Conservation (phyloP, 257 asterid species). For the Petrea volubilis region DNA sequence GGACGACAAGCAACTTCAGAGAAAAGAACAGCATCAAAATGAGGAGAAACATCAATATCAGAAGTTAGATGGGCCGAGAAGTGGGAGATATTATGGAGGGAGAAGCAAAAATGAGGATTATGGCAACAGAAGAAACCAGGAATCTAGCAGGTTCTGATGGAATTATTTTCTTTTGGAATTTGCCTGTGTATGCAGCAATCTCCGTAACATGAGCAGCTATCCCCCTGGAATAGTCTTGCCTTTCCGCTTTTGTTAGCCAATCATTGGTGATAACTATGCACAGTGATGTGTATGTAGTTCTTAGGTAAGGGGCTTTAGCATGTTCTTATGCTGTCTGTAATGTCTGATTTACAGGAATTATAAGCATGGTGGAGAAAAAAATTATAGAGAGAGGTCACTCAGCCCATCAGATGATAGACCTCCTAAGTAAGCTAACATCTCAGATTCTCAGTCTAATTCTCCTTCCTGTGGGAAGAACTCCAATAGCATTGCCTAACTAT, state of each 20-base stretch:
- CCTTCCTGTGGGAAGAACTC: slow-evolving; percentile 34
- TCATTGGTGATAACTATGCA: background rate
- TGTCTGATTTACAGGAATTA: slow-evolving; percentile 36
- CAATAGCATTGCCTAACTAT: slow-evolving; percentile 1
- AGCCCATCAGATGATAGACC: slow-evolving; percentile 45
- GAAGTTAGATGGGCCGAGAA: slow-evolving; percentile 27
- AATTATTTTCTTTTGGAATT: slow-evolving; percentile 8
- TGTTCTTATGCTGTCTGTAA: slow-evolving; percentile 6
- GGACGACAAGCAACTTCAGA: slow-evolving; percentile 35
- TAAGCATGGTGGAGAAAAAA: slow-evolving; percentile 38
- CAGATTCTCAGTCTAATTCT: slow-evolving; percentile 28
- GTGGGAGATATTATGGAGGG: slow-evolving; percentile 38
- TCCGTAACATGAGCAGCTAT: slow-evolving; percentile 1
- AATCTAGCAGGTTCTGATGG: slow-evolving; percentile 49
- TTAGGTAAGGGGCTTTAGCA: background rate
- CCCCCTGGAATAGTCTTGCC: slow-evolving; percentile 7
- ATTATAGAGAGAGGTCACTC: slow-evolving; percentile 38
- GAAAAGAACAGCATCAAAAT: slow-evolving; percentile 30
- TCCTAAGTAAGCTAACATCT: slow-evolving; percentile 27
- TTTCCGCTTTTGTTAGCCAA: background rate
- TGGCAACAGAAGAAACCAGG: slow-evolving; percentile 38
- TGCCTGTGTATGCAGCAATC: slow-evolving; percentile 20
- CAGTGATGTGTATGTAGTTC: background rate
- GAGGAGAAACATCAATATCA: slow-evolving; percentile 36
- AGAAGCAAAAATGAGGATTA: slow-evolving; percentile 46